Percentiles rank a stretch among this genome's conserved stretches.
These are phyloP conservation scores for Pontederia crassipes DNA, from an alignment of 176 grass and related monocot species.

Conservation along the genomic window DNA sequence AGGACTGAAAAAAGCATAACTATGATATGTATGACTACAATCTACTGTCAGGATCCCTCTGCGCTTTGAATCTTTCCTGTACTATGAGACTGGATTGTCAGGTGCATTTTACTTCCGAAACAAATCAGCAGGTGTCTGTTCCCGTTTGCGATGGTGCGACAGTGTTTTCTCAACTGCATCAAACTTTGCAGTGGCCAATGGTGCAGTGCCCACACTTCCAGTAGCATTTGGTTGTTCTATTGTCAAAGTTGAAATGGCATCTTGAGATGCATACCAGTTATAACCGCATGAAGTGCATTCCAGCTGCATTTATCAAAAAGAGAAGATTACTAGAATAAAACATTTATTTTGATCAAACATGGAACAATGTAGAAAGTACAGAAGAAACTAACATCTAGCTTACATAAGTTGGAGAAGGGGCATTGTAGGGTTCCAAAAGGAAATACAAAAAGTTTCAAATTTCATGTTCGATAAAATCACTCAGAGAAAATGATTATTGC, in stretches of 20 bases:
- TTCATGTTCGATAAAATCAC: no score
- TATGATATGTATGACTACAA: no score
- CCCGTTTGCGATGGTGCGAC: slow-evolving; percentile 44
- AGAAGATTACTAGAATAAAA: no score
- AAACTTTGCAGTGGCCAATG: slow-evolving; percentile 72
- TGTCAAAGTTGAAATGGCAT: slow-evolving; percentile 64
- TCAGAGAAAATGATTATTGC: no score
- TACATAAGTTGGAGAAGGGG: no score
- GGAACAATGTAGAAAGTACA: no score
- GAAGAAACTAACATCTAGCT: no score
- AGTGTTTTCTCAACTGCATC: slow-evolving; percentile 78
- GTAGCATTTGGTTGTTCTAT: slow-evolving; percentile 38
- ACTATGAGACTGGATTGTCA: slow-evolving; percentile 52
- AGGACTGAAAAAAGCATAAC: no score
- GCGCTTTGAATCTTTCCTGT: slow-evolving; percentile 45
- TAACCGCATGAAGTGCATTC: slow-evolving; percentile 72
- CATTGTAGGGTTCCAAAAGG: background rate
- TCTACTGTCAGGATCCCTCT: slow-evolving; percentile 3
- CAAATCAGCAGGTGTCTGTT: slow-evolving; percentile 23
- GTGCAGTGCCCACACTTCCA: slow-evolving; percentile 55
- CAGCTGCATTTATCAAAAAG: slow-evolving; percentile 29
- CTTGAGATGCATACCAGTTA: slow-evolving; percentile 63
- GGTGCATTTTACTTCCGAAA: slow-evolving; percentile 47
- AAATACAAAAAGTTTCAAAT: slow-evolving; percentile 6
- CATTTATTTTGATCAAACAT: no score